phyloP scores from a whole-genome alignment of 2,329 filamentous ascomycete species.

The Epichloe amarillans region DNA sequence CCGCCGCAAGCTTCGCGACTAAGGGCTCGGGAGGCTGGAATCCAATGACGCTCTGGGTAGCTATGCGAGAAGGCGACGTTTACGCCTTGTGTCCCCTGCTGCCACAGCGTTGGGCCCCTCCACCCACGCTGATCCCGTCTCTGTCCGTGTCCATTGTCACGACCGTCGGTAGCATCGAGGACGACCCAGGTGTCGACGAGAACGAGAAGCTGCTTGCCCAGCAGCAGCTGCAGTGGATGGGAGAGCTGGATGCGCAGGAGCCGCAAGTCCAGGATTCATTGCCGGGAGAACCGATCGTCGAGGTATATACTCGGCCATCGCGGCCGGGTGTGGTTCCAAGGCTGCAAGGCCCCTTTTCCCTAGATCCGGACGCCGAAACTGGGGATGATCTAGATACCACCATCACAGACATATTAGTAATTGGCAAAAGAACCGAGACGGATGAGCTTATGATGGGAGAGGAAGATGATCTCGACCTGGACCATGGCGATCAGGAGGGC shows the following conservation, averaged over 20 bases:
- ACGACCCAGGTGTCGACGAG: constrained; percentile 40
- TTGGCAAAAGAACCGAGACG: constrained; percentile 47
- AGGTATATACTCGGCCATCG: constrained; percentile 43
- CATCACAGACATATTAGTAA: constrained; percentile 48
- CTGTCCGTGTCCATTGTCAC: constrained; percentile 72
- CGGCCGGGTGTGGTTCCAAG: constrained; percentile 45
- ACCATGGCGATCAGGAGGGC: constrained; percentile 43
- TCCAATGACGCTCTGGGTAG: constrained; percentile 90
- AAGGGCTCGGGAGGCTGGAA: constrained; percentile 72
- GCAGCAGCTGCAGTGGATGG: constrained; percentile 56
- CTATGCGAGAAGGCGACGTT: constrained; percentile 87
- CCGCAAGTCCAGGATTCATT: constrained; percentile 39
- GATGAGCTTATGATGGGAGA: constrained; percentile 51
- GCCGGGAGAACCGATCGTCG: constrained; percentile 33
- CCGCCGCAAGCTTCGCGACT: constrained; percentile 66
- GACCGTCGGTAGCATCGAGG: constrained; percentile 50
- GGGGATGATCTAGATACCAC: constrained; percentile 43
- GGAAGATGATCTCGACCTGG: constrained; percentile 45
- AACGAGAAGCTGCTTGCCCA: constrained; percentile 44
- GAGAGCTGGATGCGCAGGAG: constrained; percentile 50
- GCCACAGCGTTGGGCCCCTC: constrained; percentile 72
- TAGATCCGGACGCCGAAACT: constrained; percentile 40
- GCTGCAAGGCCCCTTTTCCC: constrained; percentile 48
- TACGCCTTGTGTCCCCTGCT: constrained; percentile 88
- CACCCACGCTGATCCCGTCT: constrained; percentile 64